Evolutionary conservation across 805 yeast species (phyloP).

Genomic region (Tetrapisispora namnaoensis): DNA sequence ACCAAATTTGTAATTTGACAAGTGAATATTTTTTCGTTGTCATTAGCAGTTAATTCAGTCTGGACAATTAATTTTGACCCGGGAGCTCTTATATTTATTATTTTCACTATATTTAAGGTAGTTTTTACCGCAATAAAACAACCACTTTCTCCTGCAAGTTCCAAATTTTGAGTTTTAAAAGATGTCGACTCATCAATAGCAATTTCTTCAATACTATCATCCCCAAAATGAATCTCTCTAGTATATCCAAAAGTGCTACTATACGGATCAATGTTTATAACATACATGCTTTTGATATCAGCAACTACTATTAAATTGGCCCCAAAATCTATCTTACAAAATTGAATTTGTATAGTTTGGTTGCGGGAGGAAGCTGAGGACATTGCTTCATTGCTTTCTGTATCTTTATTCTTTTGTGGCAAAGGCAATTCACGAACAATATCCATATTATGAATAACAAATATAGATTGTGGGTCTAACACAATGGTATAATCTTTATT

Average conservation of each 20-base stretch:
- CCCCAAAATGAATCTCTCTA: slow-evolving; percentile 9
- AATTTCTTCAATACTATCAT: slow-evolving; percentile 12
- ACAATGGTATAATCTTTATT: slow-evolving; percentile 19
- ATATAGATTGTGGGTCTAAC: slow-evolving; percentile 18
- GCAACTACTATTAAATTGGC: slow-evolving; percentile 19
- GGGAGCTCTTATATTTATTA: slow-evolving; percentile 20
- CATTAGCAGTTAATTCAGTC: slow-evolving; percentile 12
- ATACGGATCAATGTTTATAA: slow-evolving; percentile 18
- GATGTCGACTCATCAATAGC: slow-evolving; percentile 25
- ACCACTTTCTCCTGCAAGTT: slow-evolving; percentile 28
- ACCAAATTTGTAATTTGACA: slow-evolving; percentile 25
- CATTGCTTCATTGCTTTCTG: background rate
- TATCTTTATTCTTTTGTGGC: slow-evolving; percentile 5
- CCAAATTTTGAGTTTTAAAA: slow-evolving; percentile 16
- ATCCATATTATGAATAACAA: slow-evolving; percentile 19
- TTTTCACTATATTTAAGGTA: slow-evolving; percentile 12
- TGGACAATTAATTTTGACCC: slow-evolving; percentile 10
- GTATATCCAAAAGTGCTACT: slow-evolving; percentile 17
- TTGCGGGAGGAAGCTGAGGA: background rate
- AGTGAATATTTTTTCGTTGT: slow-evolving; percentile 21
- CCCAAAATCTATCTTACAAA: slow-evolving; percentile 28
- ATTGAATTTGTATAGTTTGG: slow-evolving; percentile 10
- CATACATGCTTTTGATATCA: slow-evolving; percentile 10
- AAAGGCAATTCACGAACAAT: slow-evolving; percentile 11
- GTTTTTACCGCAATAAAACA: slow-evolving; percentile 24